Evolutionary conservation across 805 yeast genomes (phyloP), one percentile per base, ranked within the genome.

Genomic region (Metschnikowia reukaufii): DNA sequence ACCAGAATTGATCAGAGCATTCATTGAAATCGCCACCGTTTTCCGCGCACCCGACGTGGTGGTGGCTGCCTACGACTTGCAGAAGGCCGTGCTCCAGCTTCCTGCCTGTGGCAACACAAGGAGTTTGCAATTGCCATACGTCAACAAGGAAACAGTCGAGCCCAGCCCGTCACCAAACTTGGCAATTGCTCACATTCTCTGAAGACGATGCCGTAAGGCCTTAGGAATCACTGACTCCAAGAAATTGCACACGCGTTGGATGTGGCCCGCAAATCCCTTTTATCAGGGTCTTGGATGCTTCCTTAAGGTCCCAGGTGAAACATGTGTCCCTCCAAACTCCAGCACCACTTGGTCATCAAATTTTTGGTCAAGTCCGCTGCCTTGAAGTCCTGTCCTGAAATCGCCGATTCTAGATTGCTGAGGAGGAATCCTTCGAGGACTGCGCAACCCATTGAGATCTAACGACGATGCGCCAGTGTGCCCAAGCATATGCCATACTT

Each of bases 241-340:
- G 1, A 65, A 79, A 51, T 64, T 86, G 45, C 62, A 74, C 19
- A 70, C 70, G 75, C 86, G 1, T 61, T 83, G 41, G 64, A 67
- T 3, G 76, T 82, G 48, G 95, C 91, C 1, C 62, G 77, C 2
- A 70, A 76, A 79, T 90, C 29, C 97, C 97, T 36, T 66, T 73
- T 38, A 65, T 91, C 41, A 81, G 84, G 58, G 70, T 90, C 13
- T 54, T 90, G 23, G 79, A 78, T 42, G 84, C 95, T 36, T 81
- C 79, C 48, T 89, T 89, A 76, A 78, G 52, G 96, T 92, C 36
- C 92, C 96, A 3, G 98, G 98, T 29, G 97, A 91, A 70, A 62
- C 67, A 13, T 71, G 71, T 25, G 82, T 87, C 23, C 85, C 96
- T 21, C 75, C 78, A 20, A 45, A 54, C 41, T 81, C 97, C 1